Evolutionary conservation across 305 asterid genomes (phyloP).

Genomic region (Salvia sclarea): DNA sequence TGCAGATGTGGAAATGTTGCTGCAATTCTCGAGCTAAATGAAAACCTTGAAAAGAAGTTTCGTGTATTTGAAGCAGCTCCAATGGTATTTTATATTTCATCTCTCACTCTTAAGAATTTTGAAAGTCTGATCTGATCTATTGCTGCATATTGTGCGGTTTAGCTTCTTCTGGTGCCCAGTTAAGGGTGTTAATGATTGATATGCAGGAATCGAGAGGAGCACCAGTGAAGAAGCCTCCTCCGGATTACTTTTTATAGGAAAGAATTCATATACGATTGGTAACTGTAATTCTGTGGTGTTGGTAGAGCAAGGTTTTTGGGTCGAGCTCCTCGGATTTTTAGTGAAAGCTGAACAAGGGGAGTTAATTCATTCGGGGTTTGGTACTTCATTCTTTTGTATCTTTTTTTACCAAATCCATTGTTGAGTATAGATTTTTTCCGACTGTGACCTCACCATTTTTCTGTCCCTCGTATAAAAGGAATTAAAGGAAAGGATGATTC

Average conservation of each 20-base stretch:
- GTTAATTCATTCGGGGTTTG: neutral
- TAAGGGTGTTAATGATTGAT: slow-evolving; percentile 27
- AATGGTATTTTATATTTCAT: slow-evolving; percentile 46
- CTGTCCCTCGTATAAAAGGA: neutral
- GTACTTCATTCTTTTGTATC: slow-evolving; percentile 10
- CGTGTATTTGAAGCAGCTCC: slow-evolving; percentile 97
- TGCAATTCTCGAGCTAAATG: slow-evolving; percentile 91
- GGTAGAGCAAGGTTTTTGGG: slow-evolving; percentile 18
- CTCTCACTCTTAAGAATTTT: neutral
- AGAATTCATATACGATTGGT: neutral
- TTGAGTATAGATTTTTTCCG: neutral
- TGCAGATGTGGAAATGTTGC: slow-evolving; percentile 85
- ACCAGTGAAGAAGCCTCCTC: slow-evolving; percentile 78
- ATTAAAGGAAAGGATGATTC: too few relatives aligned
- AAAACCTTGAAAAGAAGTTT: slow-evolving; percentile 73
- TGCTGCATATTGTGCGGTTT: neutral
- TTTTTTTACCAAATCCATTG: neutral
- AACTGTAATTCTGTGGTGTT: slow-evolving; percentile 1
- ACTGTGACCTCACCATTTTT: neutral
- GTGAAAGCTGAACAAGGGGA: neutral
- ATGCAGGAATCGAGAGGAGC: slow-evolving; percentile 92
- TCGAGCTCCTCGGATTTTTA: slow-evolving; percentile 5
- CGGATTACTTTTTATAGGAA: slow-evolving; percentile 83
- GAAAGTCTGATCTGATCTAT: neutral
- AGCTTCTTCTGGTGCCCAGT: neutral